Base-by-base conservation (phyloP, 2,329 filamentous ascomycete genomes). In the Aspergillus sp. region DNA sequence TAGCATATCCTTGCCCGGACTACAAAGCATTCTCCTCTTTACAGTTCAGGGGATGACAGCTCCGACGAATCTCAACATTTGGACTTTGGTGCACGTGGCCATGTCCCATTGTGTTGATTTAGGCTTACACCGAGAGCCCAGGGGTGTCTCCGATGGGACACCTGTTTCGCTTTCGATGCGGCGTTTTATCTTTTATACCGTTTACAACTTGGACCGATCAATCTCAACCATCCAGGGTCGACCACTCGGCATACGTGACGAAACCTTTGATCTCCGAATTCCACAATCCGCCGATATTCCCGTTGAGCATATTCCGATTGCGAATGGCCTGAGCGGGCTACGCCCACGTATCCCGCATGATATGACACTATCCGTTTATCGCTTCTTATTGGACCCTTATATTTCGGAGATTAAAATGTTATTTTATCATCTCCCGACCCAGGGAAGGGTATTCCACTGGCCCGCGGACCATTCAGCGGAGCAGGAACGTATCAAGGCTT, bases 91-190 rank as follows among this genome's bases (percentile, higher is more conserved):
- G 0, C 71, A 76, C 50, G 59, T 75, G 45, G 74, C 70, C 5
- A 69, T 75, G 59, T 73, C 74, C 1, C 68, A 76, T 55, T 73
- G 70, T 22, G 66, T 77, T 7, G 74, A 77, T 39, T 53, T 76
- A 6, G 74, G 74, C 5, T 62, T 77, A 4, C 74, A 77, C 50
- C 65, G 71, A 34, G 71, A 75, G 53, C 64, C 68, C n/a, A 18
- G 53, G 17, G 48, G 45, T 20, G 43, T 26, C 8, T 48, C 49
- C 17, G n/a, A 59, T 55, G 30, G 17, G 6, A 61, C 63, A 24
- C 24, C n/a, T 3, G 36, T 45, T 6, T 55, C 63, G 44, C 36
- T 59, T 32, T 52, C 62, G 15, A 56, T 68, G 12, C 56, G 61
- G 4, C 63, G 67, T 34, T 64, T 71, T 9, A 65, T 71, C 0